Evolutionary conservation across 2,329 filamentous ascomycete genomes (phyloP).

Genomic region (Lecanicillium sp.): DNA sequence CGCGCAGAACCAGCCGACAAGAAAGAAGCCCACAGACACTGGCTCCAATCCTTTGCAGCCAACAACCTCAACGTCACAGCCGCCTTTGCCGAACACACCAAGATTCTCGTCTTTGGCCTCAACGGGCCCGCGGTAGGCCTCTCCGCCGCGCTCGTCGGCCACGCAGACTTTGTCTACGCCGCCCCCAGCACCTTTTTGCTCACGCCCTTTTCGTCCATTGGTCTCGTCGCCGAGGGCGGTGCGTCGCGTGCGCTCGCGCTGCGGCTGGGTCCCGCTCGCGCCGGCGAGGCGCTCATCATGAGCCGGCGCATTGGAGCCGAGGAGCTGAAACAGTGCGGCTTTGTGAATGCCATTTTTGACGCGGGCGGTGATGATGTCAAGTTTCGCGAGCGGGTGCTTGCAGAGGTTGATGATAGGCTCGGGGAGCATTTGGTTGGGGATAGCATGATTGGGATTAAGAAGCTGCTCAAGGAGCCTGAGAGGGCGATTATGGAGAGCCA

Average conservation of each 20-base stretch:
- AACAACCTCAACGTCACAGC: conserved; percentile 87
- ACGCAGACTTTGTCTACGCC: conserved; percentile 89
- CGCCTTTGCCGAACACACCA: conserved; percentile 87
- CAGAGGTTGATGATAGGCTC: conserved; percentile 72
- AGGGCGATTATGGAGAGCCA: conserved; percentile 64
- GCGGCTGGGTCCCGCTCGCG: conserved; percentile 69
- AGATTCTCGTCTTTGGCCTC: conserved; percentile 83
- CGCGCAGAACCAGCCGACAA: conserved; percentile 31
- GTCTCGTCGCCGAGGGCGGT: conserved; percentile 83
- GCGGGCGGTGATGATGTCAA: conserved; percentile 51
- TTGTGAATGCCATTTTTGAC: conserved; percentile 75
- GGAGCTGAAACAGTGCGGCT: conserved; percentile 69
- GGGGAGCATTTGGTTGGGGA: conserved; percentile 73
- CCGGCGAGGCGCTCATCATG: conserved; percentile 91
- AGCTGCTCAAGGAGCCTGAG: conserved; percentile 67
- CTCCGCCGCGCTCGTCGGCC: conserved; percentile 71
- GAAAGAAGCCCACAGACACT: conserved; percentile 37
- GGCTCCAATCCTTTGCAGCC: conserved; percentile 64
- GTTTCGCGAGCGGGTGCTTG: conserved; percentile 64
- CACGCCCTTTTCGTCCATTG: conserved; percentile 84
- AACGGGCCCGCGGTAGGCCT: conserved; percentile 90
- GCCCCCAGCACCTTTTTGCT: conserved; percentile 75
- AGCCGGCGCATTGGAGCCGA: conserved; percentile 65
- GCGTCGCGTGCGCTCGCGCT: conserved; percentile 71
- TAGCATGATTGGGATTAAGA: conserved; percentile 78